Evolutionary conservation across 192 early-diverging fungal species (phyloP).

Genomic region (Rhizophagus prolifer): DNA sequence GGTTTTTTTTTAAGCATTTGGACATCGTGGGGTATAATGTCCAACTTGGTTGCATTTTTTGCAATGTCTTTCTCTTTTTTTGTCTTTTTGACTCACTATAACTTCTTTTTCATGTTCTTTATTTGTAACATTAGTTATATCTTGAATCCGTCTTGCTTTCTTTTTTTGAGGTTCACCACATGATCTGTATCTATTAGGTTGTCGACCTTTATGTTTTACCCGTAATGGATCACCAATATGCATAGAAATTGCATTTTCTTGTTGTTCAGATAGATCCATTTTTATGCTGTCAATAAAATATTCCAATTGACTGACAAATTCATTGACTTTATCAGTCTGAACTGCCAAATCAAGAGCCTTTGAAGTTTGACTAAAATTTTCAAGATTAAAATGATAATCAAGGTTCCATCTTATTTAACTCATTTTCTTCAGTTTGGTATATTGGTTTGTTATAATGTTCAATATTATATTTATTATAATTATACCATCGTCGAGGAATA

Average conservation of each 20-base stretch:
- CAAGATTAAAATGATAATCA: background rate
- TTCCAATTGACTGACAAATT: background rate
- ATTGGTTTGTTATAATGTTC: background rate
- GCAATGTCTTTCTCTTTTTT: background rate
- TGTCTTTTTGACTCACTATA: background rate
- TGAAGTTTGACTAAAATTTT: background rate
- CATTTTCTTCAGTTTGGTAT: background rate
- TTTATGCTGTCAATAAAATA: background rate
- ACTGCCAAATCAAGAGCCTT: background rate
- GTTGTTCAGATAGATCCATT: background rate
- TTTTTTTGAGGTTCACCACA: background rate
- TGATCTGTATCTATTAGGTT: background rate
- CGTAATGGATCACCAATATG: background rate
- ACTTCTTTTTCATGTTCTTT: background rate
- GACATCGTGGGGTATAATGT: slow-evolving; percentile 1
- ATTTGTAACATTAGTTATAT: background rate
- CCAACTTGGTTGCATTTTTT: slow-evolving; percentile 8
- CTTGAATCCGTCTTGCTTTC: background rate
- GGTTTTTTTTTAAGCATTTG: no score
- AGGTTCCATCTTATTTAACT: background rate
- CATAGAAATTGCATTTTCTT: background rate
- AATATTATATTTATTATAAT: slow-evolving; percentile 1
- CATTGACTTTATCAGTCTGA: background rate
- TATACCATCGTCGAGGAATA: background rate
- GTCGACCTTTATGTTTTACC: background rate